Percentiles rank a stretch among this genome's conserved stretches.
These are phyloP conservation scores for Komagataella phaffii DNA, from an alignment of 805 yeast genomes.

Conservation along the genomic window DNA sequence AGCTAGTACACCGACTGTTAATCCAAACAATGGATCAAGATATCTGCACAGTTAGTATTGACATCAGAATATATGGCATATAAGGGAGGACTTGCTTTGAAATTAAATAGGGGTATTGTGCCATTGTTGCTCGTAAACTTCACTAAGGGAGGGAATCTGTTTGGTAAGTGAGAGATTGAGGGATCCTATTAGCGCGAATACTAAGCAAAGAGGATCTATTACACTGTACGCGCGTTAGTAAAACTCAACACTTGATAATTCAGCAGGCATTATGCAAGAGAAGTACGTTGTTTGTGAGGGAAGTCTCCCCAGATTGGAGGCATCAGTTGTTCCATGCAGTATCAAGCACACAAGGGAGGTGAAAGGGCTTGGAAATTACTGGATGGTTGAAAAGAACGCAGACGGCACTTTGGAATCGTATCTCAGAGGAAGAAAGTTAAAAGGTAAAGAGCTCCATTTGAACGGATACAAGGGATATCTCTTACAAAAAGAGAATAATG, in stretches of 20 bases:
- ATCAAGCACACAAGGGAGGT: conserved; percentile 11
- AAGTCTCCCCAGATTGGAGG: conserved; percentile 1
- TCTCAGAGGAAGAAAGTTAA: conserved; percentile 10
- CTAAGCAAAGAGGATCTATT: background rate
- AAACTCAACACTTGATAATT: conserved; percentile 5
- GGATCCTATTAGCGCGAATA: conserved; percentile 1
- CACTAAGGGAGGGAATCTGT: conserved; percentile 2
- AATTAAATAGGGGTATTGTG: conserved; percentile 32
- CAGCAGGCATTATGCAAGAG: conserved; percentile 12
- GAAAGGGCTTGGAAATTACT: conserved; percentile 5
- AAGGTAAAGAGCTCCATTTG: conserved; percentile 5
- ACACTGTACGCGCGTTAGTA: background rate
- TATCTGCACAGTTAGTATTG: conserved; percentile 18
- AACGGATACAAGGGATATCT: conserved; percentile 2
- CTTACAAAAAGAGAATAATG: conserved; percentile 3
- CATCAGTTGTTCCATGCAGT: conserved; percentile 14
- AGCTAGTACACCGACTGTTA: conserved; percentile 47
- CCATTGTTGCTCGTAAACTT: conserved; percentile 4
- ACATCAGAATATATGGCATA: background rate
- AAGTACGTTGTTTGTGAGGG: conserved; percentile 4
- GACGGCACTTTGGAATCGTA: conserved; percentile 5
- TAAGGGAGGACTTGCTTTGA: conserved; percentile 18
- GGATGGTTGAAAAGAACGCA: conserved; percentile 5
- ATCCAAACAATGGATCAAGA: conserved; percentile 53
- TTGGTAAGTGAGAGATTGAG: conserved; percentile 8